phyloP scores from a whole-genome alignment of 2,329 filamentous ascomycete genomes.

The Epichloe hybrida region DNA sequence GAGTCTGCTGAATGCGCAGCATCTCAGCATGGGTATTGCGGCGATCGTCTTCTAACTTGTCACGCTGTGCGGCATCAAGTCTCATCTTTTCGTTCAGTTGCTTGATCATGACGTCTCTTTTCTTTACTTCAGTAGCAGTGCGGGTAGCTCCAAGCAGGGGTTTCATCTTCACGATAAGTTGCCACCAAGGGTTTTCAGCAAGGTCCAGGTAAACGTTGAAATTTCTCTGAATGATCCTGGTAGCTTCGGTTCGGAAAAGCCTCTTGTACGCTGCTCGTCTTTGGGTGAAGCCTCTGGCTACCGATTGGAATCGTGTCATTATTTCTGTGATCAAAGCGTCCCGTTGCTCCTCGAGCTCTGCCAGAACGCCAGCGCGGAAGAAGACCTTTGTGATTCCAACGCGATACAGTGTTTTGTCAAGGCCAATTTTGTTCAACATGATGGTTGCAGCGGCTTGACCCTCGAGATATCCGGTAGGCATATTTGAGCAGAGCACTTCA shows the following conservation, averaged over 20 bases:
- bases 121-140: conserved; percentile 87
- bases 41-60: conserved; percentile 80
- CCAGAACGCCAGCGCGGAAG: conserved; percentile 89
- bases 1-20: conserved; percentile 76
- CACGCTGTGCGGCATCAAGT: conserved; percentile 58
- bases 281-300: conserved; percentile 81
- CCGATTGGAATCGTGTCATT: conserved; percentile 83
- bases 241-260: conserved; percentile 87
- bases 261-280: conserved; percentile 83
- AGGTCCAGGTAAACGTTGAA: conserved; percentile 85
- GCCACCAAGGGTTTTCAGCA: conserved; percentile 94
- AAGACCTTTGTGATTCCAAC: conserved; percentile 96
- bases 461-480: conserved; percentile 84
- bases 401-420: conserved; percentile 78
- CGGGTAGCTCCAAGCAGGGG: conserved; percentile 84
- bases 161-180: conserved; percentile 86
- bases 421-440: conserved; percentile 77
- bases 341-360: conserved; percentile 90
- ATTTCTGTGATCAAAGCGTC: conserved; percentile 89
- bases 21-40: conserved; percentile 78
- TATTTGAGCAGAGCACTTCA: conserved; percentile 77
- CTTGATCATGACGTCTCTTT: conserved; percentile 84
- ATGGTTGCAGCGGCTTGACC: conserved; percentile 73
- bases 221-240: conserved; percentile 86
- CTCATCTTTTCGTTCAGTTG: conserved; percentile 75